Percentiles rank a stretch among this genome's conserved stretches.
These are phyloP conservation scores for Yarrowia sp. DNA, from an alignment of 805 yeast species.

Conservation along the genomic window DNA sequence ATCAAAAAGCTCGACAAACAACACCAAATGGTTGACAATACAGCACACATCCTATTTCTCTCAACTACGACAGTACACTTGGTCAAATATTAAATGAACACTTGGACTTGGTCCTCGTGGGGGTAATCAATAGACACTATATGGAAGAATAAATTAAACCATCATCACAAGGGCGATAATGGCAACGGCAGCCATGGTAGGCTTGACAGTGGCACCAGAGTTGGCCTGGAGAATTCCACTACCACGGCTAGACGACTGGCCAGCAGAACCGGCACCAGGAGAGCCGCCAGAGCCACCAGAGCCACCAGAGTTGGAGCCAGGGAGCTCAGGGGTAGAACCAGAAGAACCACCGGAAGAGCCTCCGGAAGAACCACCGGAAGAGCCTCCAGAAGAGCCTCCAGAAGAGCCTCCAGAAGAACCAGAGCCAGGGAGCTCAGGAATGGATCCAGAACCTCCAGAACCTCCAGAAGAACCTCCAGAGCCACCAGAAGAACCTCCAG, in stretches of 20 bases:
- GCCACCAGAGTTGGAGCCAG: conserved; percentile 1
- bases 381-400: too few relatives aligned
- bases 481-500: too few relatives aligned
- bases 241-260: not conserved
- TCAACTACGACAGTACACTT: not conserved
- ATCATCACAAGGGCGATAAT: conserved; percentile 12
- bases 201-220: conserved; percentile 5
- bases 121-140: conserved; percentile 9
- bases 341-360: not conserved
- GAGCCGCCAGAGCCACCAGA: not conserved
- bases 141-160: conserved; percentile 15
- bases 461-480: not conserved
- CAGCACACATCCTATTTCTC: too few relatives aligned
- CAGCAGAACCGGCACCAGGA: not conserved
- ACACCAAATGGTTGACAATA: too few relatives aligned
- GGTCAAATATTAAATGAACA: not conserved
- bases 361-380: too few relatives aligned
- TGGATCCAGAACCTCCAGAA: not conserved
- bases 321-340: not conserved
- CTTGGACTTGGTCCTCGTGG: conserved; percentile 14
- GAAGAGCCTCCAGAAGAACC: not conserved
- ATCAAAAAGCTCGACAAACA: too few relatives aligned
- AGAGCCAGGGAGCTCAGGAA: not conserved
- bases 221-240: conserved; percentile 7
- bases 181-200: conserved; percentile 22